phyloP scores from a whole-genome alignment of 2,329 filamentous ascomycete genomes.

The Exophiala viscosa region DNA sequence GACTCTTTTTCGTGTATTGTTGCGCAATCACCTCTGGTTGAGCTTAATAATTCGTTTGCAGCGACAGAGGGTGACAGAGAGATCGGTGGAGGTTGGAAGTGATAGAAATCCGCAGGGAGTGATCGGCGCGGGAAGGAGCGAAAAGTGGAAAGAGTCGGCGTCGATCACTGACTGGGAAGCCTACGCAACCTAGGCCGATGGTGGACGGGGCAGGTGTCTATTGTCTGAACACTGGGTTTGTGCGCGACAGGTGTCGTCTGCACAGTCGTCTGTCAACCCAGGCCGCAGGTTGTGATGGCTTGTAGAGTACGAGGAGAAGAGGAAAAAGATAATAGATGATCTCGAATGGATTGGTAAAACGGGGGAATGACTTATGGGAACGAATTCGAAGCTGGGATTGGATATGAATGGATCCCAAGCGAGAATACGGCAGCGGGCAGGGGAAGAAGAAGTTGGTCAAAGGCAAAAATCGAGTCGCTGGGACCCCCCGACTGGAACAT shows the following conservation, averaged over 20 bases:
- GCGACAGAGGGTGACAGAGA: not conserved
- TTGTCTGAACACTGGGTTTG: not conserved
- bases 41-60: constrained; percentile 4
- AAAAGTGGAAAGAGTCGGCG: constrained; percentile 17
- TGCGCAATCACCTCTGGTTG: constrained; percentile 10
- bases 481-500: too few relatives aligned
- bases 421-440: too few relatives aligned
- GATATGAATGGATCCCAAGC: too few relatives aligned
- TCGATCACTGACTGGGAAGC: constrained; percentile 18
- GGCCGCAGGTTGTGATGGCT: too few relatives aligned
- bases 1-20: not conserved
- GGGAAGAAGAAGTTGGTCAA: not conserved
- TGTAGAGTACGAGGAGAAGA: too few relatives aligned
- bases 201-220: constrained; percentile 13
- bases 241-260: not conserved
- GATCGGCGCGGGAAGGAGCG: constrained; percentile 15
- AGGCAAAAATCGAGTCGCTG: too few relatives aligned
- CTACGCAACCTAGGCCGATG: not conserved
- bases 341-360: too few relatives aligned
- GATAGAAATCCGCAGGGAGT: constrained; percentile 10
- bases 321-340: too few relatives aligned
- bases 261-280: too few relatives aligned
- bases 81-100: constrained; percentile 10
- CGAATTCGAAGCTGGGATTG: too few relatives aligned
- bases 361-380: too few relatives aligned